These are phyloP conservation scores for Fibroporia radiculosa DNA, from an alignment of 768 basidiomycete genomes.

Conservation along the genomic window DNA sequence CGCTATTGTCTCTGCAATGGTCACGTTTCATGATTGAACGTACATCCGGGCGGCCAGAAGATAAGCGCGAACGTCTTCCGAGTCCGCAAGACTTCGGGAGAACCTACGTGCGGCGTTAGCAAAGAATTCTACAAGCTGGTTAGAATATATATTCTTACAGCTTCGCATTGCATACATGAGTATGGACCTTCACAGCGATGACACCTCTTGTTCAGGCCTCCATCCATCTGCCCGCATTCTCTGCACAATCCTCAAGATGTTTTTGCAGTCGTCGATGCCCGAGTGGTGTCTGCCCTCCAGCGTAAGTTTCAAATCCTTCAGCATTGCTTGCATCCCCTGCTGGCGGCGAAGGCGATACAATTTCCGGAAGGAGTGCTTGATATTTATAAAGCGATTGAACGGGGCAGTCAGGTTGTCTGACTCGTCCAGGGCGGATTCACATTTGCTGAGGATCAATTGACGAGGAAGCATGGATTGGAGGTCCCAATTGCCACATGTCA, in stretches of 20 bases:
- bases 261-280: constrained; percentile 25
- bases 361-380: constrained; percentile 18
- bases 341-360: constrained; percentile 11
- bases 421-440: constrained; percentile 10
- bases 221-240: constrained; percentile 19
- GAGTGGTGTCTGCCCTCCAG: constrained; percentile 24
- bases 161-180: too few species aligned
- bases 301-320: constrained; percentile 14
- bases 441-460: constrained; percentile 16
- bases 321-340: constrained; percentile 21
- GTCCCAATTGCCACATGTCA: constrained; percentile 26
- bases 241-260: constrained; percentile 21
- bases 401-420: constrained; percentile 12
- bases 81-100: too few species aligned
- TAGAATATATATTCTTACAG: too few species aligned
- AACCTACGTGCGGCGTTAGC: not conserved
- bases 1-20: constrained; percentile 6
- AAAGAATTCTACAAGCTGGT: too few species aligned
- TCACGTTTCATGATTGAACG: constrained; percentile 2
- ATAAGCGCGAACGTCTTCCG: not conserved
- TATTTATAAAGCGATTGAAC: constrained; percentile 21
- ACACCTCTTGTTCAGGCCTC: constrained; percentile 12
- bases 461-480: constrained; percentile 23
- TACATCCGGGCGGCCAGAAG: constrained; percentile 1
- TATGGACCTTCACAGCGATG: too few species aligned